Percentiles rank a stretch among this genome's conserved stretches.
These are phyloP conservation scores for Leptomonas pyrrhocoris DNA, from an alignment of 208 protist genomes.

Conservation along the genomic window DNA sequence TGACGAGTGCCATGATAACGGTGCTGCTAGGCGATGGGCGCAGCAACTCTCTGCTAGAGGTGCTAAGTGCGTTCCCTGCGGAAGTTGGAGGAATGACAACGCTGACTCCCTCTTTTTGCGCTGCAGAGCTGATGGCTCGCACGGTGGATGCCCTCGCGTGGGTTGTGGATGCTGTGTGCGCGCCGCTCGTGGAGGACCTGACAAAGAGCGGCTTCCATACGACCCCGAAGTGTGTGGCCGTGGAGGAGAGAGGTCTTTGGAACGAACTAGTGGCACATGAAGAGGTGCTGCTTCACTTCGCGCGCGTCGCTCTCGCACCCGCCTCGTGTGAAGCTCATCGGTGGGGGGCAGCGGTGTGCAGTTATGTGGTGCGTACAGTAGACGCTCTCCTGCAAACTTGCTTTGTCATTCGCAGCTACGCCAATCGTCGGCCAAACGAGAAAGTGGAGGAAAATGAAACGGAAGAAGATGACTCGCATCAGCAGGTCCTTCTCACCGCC, in stretches of 20 bases:
- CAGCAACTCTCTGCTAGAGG: not conserved
- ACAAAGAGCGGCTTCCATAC: not conserved
- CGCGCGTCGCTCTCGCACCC: not conserved
- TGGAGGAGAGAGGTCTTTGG: not conserved
- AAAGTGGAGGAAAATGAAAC: not conserved
- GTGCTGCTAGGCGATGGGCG: not conserved
- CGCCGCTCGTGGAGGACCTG: not conserved
- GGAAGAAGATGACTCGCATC: not conserved
- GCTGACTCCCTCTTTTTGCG: too few relatives aligned
- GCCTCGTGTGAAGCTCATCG: not conserved
- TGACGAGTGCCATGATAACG: not conserved
- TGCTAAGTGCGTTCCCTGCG: not conserved
- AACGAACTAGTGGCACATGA: not conserved
- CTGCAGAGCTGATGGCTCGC: constrained; percentile 7
- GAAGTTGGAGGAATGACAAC: not conserved
- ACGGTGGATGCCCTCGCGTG: constrained; percentile 5
- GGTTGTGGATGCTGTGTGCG: constrained; percentile 18
- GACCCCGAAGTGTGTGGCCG: not conserved
- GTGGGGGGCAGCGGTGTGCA: constrained; percentile 10
- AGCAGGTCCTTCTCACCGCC: not conserved
- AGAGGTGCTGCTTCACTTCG: constrained; percentile 1
- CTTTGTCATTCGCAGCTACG: not conserved
- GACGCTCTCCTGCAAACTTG: constrained; percentile 13
- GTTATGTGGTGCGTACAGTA: not conserved
- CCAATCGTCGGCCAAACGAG: not conserved